These are phyloP conservation scores for Ogataea nitratoaversa DNA, from an alignment of 805 yeast genomes.

Conservation along the genomic window DNA sequence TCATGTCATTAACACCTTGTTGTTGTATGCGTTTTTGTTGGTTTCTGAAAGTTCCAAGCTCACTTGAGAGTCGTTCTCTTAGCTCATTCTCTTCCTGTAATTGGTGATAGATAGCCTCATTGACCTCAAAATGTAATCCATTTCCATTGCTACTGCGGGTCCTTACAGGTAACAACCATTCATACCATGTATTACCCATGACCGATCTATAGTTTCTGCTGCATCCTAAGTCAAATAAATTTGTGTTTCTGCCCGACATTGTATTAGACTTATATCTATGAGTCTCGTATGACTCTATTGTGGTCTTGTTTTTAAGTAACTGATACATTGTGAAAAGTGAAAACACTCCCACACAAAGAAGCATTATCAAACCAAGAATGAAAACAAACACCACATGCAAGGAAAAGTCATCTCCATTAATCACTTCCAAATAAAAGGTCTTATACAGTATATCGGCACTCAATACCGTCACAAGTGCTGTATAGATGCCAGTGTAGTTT, in stretches of 20 bases:
- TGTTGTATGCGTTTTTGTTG: slow-evolving; percentile 22
- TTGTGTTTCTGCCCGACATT: slow-evolving; percentile 45
- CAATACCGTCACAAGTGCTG: slow-evolving; percentile 37
- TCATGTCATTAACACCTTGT: slow-evolving; percentile 10
- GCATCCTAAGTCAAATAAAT: slow-evolving; percentile 73
- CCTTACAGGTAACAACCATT: slow-evolving; percentile 68
- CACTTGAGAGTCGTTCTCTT: slow-evolving; percentile 43
- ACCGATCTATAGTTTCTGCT: slow-evolving; percentile 58
- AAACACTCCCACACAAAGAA: slow-evolving; percentile 56
- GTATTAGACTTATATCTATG: slow-evolving; percentile 42
- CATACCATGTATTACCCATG: slow-evolving; percentile 64
- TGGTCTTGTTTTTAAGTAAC: slow-evolving; percentile 63
- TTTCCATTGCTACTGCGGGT: slow-evolving; percentile 22
- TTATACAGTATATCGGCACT: slow-evolving; percentile 40
- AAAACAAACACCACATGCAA: slow-evolving; percentile 59
- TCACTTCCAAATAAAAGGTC: slow-evolving; percentile 38
- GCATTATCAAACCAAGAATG: slow-evolving; percentile 48
- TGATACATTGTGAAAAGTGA: slow-evolving; percentile 55
- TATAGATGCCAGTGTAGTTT: slow-evolving; percentile 46
- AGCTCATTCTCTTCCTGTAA: slow-evolving; percentile 38
- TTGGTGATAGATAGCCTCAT: slow-evolving; percentile 38
- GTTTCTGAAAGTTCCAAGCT: slow-evolving; percentile 29
- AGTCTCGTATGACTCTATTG: slow-evolving; percentile 69
- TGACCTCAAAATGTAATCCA: slow-evolving; percentile 52
- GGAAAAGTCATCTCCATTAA: slow-evolving; percentile 38